Percentiles rank a stretch among this genome's conserved stretches.
Evolutionary conservation across 192 early-diverging fungal genomes (phyloP).

Genomic region (Coemansia sp.): DNA sequence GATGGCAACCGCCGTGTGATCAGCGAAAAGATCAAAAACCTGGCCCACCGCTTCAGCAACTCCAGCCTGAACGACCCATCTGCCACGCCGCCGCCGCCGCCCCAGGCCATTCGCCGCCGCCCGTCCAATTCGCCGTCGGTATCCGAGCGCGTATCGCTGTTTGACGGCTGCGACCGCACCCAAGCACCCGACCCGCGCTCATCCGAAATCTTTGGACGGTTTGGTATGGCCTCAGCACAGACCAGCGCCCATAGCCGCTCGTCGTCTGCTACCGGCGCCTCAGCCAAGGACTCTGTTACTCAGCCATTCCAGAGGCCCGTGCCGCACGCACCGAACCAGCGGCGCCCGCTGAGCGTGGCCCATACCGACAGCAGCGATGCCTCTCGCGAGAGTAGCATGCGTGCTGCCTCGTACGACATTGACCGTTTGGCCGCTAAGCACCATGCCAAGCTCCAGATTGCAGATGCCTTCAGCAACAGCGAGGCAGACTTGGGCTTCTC

Average conservation of each 20-base stretch:
- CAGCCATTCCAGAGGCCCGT: not conserved
- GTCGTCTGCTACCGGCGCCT: slow-evolving; percentile 18
- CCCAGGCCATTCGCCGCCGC: slow-evolving; percentile 25
- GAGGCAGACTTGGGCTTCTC: slow-evolving; percentile 1
- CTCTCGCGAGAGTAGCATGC: not conserved
- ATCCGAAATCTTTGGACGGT: slow-evolving; percentile 37
- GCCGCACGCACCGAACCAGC: not conserved
- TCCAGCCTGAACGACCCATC: slow-evolving; percentile 27
- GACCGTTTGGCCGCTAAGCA: not conserved
- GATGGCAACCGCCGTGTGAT: slow-evolving; percentile 34
- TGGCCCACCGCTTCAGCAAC: slow-evolving; percentile 47
- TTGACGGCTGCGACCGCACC: slow-evolving; percentile 20
- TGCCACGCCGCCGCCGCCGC: slow-evolving; percentile 7
- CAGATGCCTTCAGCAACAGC: not conserved
- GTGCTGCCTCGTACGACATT: not conserved
- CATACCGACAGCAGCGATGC: not conserved
- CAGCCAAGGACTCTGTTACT: not conserved
- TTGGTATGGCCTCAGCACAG: slow-evolving; percentile 33
- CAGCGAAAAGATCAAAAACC: slow-evolving; percentile 47
- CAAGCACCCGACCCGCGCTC: slow-evolving; percentile 31
- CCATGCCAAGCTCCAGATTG: not conserved
- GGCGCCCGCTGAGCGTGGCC: not conserved
- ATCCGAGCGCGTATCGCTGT: slow-evolving; percentile 49
- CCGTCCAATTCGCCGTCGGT: slow-evolving; percentile 47
- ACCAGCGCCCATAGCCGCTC: slow-evolving; percentile 35